These are phyloP conservation scores for Musa acuminata DNA, from an alignment of 176 grass and related monocot species.

Conservation along the genomic window DNA sequence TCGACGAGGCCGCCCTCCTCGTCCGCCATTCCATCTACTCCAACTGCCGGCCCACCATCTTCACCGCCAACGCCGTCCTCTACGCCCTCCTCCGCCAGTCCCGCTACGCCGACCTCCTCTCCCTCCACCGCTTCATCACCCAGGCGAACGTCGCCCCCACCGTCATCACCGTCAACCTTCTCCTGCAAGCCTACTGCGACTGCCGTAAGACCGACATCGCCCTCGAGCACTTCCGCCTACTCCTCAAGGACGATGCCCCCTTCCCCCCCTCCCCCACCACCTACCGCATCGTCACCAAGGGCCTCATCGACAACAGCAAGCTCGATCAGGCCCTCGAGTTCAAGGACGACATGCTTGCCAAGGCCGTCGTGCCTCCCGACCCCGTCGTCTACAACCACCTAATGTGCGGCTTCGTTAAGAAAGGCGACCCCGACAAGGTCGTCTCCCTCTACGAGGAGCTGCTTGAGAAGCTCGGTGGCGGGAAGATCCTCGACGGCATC, in stretches of 20 bases:
- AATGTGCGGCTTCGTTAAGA: constrained; percentile 42
- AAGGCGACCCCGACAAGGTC: constrained; percentile 29
- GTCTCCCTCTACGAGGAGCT: constrained; percentile 52
- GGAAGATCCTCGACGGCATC: constrained; percentile 38
- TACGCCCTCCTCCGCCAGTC: constrained; percentile 50
- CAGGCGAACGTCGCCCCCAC: constrained; percentile 71
- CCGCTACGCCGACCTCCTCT: constrained; percentile 63
- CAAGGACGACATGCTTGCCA: constrained; percentile 64
- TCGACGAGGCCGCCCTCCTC: constrained; percentile 62
- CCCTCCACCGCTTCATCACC: constrained; percentile 76
- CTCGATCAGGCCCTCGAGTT: constrained; percentile 43
- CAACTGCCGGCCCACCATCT: constrained; percentile 77
- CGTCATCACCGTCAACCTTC: constrained; percentile 67
- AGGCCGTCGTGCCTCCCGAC: constrained; percentile 54
- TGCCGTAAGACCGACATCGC: constrained; percentile 51
- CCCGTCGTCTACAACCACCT: constrained; percentile 58
- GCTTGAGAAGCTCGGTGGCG: constrained; percentile 45
- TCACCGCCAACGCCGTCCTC: constrained; percentile 65
- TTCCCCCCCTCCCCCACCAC: constrained; percentile 59
- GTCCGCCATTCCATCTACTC: constrained; percentile 91
- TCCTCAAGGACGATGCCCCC: constrained; percentile 49
- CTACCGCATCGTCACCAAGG: constrained; percentile 59
- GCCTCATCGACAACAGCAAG: constrained; percentile 48
- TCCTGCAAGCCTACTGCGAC: constrained; percentile 57
- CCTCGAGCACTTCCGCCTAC: constrained; percentile 56